Evolutionary conservation across 2,329 filamentous ascomycete genomes (phyloP).

Genomic region (Ceratocystis diversiconidia): DNA sequence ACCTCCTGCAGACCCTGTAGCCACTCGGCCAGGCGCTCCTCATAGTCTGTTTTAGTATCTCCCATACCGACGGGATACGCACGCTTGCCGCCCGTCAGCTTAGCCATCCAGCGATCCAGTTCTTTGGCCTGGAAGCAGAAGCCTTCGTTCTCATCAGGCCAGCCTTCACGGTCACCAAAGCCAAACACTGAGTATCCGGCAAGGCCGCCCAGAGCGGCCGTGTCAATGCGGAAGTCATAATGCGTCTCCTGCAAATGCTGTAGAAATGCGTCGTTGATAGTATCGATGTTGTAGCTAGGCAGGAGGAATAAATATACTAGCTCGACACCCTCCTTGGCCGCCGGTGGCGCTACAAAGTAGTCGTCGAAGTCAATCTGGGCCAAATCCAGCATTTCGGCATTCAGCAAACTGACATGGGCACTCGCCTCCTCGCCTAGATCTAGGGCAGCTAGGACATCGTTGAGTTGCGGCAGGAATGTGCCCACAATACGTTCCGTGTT

Average conservation of each 20-base stretch:
- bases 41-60: conserved; percentile 64
- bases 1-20: conserved; percentile 56
- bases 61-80: conserved; percentile 82
- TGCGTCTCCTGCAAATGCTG: conserved; percentile 84
- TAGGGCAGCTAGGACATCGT: conserved; percentile 37
- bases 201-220: conserved; percentile 59
- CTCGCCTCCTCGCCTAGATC: conserved; percentile 19
- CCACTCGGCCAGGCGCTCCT: conserved; percentile 62
- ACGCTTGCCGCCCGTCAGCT: conserved; percentile 69
- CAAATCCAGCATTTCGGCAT: conserved; percentile 59
- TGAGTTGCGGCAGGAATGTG: conserved; percentile 44
- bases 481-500: conserved; percentile 63
- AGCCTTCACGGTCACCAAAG: conserved; percentile 79
- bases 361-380: conserved; percentile 85
- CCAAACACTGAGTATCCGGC: conserved; percentile 89
- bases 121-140: conserved; percentile 89
- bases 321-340: conserved; percentile 39
- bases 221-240: conserved; percentile 92
- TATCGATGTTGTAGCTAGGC: conserved; percentile 91
- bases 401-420: conserved; percentile 27
- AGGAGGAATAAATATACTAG: conserved; percentile 74
- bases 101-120: conserved; percentile 94
- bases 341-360: conserved; percentile 69
- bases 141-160: conserved; percentile 79
- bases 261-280: conserved; percentile 74